Percentiles rank a stretch among this genome's conserved stretches.
Conservation (phyloP, 768 basidiomycete genomes). For the Mycena capillaripes region DNA sequence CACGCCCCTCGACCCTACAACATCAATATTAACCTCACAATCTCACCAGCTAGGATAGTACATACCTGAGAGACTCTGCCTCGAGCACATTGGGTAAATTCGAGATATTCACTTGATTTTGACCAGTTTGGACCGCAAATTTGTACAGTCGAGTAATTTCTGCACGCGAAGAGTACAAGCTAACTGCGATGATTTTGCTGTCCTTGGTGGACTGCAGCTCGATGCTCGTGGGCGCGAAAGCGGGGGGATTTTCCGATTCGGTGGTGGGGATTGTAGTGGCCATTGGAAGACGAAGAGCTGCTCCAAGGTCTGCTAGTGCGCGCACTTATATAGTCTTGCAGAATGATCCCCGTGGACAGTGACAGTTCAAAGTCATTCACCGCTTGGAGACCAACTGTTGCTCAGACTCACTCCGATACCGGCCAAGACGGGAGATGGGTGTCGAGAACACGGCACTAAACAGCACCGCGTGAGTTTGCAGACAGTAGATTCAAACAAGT, state of each 20-base stretch:
- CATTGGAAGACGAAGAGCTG: background rate
- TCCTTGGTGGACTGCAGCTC: slow-evolving; percentile 46
- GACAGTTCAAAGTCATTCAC: too few relatives aligned
- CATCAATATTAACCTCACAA: background rate
- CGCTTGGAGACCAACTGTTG: too few relatives aligned
- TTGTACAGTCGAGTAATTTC: slow-evolving; percentile 58
- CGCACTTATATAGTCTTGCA: too few relatives aligned
- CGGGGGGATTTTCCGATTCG: slow-evolving; percentile 14
- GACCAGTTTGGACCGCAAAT: slow-evolving; percentile 53
- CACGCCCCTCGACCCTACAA: slow-evolving; percentile 60
- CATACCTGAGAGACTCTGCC: slow-evolving; percentile 55
- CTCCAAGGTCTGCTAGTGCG: too few relatives aligned
- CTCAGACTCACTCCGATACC: too few relatives aligned
- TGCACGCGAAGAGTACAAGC: slow-evolving; percentile 57
- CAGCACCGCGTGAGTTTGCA: too few relatives aligned
- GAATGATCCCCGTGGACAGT: too few relatives aligned
- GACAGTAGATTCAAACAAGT: too few relatives aligned
- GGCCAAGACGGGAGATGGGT: too few relatives aligned
- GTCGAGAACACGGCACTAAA: too few relatives aligned
- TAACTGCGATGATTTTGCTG: slow-evolving; percentile 56
- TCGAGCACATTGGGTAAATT: slow-evolving; percentile 55
- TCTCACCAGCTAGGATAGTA: background rate
- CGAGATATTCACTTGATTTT: slow-evolving; percentile 57
- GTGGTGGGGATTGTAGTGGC: background rate
- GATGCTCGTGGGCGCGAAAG: slow-evolving; percentile 42